A percentile compares a stretch with the other conserved stretches of the same genome.
phyloP scores from a whole-genome alignment of 306 rosid species.

The Lupinus albus region DNA sequence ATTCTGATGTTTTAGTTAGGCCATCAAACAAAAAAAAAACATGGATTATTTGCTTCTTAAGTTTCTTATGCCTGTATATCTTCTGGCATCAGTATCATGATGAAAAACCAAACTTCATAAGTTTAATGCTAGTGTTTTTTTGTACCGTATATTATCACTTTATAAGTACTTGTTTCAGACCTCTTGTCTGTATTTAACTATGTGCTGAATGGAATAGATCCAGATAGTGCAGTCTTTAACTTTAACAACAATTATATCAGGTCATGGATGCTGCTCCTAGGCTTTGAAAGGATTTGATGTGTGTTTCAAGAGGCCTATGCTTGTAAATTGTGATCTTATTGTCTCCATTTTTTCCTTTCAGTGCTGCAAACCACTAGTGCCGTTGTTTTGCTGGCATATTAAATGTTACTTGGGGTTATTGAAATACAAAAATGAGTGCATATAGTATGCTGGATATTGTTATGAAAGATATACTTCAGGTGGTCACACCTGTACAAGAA shows the following conservation, averaged over 20 bases:
- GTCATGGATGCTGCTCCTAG: conserved; percentile 34
- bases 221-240: conserved; percentile 39
- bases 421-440: conserved; percentile 52
- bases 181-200: conserved; percentile 13
- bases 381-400: conserved; percentile 23
- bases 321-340: conserved; percentile 19
- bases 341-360: conserved; percentile 31
- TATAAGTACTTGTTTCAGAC: conserved; percentile 4
- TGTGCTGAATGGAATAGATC: conserved; percentile 31
- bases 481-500: conserved; percentile 50
- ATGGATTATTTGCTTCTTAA: conserved; percentile 14
- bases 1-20: conserved; percentile 10
- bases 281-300: conserved; percentile 16
- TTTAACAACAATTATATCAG: conserved; percentile 37
- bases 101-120: neutral
- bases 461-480: conserved; percentile 56
- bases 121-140: conserved; percentile 3
- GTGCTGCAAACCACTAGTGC: conserved; percentile 35
- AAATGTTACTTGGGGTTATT: neutral
- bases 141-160: conserved; percentile 16
- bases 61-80: conserved; percentile 7
- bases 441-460: conserved; percentile 49
- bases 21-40: conserved; percentile 7
- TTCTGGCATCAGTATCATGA: conserved; percentile 24
- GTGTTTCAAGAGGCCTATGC: too few species aligned